phyloP scores from a whole-genome alignment of 768 basidiomycete species.

The Trametes villosa region DNA sequence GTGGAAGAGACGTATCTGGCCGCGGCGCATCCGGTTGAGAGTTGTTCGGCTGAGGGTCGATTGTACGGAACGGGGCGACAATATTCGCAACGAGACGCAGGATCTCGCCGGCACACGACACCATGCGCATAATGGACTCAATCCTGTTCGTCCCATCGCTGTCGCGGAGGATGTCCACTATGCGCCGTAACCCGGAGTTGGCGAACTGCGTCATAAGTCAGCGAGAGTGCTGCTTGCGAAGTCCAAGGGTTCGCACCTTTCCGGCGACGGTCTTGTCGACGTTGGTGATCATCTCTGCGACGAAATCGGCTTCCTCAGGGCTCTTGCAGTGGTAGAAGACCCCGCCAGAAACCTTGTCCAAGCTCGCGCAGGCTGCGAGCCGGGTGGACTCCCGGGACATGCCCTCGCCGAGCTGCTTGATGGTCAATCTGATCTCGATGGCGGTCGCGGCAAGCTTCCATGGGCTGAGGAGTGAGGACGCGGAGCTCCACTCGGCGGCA shows the following conservation, averaged over 20 bases:
- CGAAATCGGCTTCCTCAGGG: constrained; percentile 79
- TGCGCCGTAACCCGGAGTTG: constrained; percentile 71
- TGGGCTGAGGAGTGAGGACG: constrained; percentile 72
- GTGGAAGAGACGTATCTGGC: constrained; percentile 46
- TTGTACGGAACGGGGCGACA: constrained; percentile 67
- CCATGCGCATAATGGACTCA: constrained; percentile 42
- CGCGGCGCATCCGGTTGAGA: too few relatives aligned
- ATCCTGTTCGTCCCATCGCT: constrained; percentile 32
- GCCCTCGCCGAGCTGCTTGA: constrained; percentile 74
- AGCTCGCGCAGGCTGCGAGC: constrained; percentile 57
- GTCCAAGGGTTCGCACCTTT: constrained; percentile 51
- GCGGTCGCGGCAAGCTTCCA: constrained; percentile 86
- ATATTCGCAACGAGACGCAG: constrained; percentile 71
- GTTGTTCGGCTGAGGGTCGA: too few relatives aligned
- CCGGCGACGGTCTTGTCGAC: constrained; percentile 66
- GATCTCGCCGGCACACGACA: constrained; percentile 65
- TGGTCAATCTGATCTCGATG: constrained; percentile 75
- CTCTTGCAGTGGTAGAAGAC: constrained; percentile 77
- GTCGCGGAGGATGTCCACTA: constrained; percentile 57
- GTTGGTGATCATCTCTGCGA: constrained; percentile 80
- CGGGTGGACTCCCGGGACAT: constrained; percentile 59
- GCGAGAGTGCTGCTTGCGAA: neutral
- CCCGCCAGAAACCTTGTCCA: constrained; percentile 68
- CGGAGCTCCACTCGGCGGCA: constrained; percentile 19
- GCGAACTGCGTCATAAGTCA: constrained; percentile 57